These are phyloP conservation scores for Fagopyrum tataricum DNA, from an alignment of 148 eudicot genomes.

Conservation along the genomic window DNA sequence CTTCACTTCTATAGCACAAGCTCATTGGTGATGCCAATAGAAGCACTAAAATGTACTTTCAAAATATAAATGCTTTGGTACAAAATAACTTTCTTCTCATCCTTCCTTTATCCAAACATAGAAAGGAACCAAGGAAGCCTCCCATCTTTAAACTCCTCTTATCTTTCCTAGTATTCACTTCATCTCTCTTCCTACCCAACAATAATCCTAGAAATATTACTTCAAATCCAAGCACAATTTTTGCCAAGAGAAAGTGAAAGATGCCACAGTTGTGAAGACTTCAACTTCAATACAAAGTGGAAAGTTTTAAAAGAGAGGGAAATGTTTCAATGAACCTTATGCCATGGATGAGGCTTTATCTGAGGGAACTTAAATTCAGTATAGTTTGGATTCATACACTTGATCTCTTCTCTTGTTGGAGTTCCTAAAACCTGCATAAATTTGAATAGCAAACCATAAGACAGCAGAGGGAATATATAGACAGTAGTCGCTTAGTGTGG, in stretches of 20 bases:
- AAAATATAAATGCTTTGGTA: no score
- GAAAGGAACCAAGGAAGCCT: slow-evolving; percentile 1
- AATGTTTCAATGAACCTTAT: slow-evolving; percentile 49
- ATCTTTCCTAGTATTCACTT: background rate
- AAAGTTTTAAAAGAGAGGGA: background rate
- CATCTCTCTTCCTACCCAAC: background rate
- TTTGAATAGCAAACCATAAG: background rate
- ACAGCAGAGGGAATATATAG: background rate
- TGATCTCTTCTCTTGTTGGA: slow-evolving; percentile 96
- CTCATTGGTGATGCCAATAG: background rate
- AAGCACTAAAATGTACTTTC: background rate
- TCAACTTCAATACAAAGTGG: background rate
- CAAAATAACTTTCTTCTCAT: background rate
- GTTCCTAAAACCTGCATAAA: slow-evolving; percentile 35
- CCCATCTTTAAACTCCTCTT: background rate
- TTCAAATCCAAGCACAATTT: background rate
- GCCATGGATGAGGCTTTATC: slow-evolving; percentile 99
- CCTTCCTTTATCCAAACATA: background rate
- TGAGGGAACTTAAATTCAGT: slow-evolving; percentile 97
- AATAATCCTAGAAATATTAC: background rate
- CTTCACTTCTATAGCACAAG: background rate
- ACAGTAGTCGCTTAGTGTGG: background rate
- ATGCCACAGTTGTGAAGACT: background rate
- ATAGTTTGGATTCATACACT: slow-evolving; percentile 97
- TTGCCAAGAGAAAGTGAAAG: background rate